Evolutionary conservation across 495 filamentous ascomycete species (phyloP), one percentile per base, ranked within the genome.

Genomic region (Beverwykella pulmonaria): DNA sequence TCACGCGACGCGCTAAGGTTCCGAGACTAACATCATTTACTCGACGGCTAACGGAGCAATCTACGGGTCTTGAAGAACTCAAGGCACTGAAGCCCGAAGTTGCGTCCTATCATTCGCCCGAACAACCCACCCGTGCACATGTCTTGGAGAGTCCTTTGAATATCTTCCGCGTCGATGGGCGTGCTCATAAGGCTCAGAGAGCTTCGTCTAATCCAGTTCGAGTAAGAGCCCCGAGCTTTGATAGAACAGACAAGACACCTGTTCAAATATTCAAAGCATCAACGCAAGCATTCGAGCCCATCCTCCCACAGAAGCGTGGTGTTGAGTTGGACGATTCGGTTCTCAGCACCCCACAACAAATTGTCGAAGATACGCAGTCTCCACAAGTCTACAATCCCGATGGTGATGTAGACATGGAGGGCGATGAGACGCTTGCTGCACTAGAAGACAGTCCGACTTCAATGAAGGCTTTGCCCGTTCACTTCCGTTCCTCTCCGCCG

Each of bases 371-470:
- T n/a, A 44, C 19, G 7, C 62, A 39, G 5, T 20, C 1, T 3
- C 62, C 25, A 27, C 25, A 25, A 22, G 30, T 30, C 14, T 3
- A 30, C 17, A 50, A 17, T 12, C 15, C 32, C 20, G 20, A 61
- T 50, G 47, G 14, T 12, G 29, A 55, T 29, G 22, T 44, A 8
- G 44, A 34, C 23, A 63, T 49, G 26, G 65, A 65, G 15, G 49
- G 27, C 10, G 61, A 70, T 19, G 44, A 64, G 14, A 71, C 69
- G 10, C 69, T 71, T 17, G 64, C 68, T 30, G 63, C 8, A 3
- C 2, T 46, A 0, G 59, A 52, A 23, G 61, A 59, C 30, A 10
- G 10, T 22, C 61, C 47, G 17, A 19, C 20, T 26, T 12, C 34
- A 0, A 8, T 25, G 9, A 65, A 65, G 17, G 54, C 29, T 5